Evolutionary conservation across 2,329 filamentous ascomycete genomes (phyloP), one percentile per base, ranked within the genome.

Genomic region (Bipolaris oryzae): DNA sequence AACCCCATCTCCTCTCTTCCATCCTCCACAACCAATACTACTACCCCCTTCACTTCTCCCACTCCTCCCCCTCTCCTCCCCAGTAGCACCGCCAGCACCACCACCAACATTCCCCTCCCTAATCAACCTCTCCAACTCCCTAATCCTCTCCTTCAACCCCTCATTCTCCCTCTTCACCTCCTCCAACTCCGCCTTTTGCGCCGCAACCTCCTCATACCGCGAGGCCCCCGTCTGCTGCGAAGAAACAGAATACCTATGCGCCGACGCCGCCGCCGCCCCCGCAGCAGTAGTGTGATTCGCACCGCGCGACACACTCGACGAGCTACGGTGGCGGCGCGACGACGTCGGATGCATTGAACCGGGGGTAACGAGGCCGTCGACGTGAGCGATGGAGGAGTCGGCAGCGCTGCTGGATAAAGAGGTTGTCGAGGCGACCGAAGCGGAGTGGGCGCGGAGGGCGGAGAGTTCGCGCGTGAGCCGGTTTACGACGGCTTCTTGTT

Each of bases 401-500:
- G 81, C 79, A 34, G 76, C 74, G 57, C 80, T 74, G 57, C 80
- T 62, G 2, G 62, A 65, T 18, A 60, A 55, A 7, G 62, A 65
- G 3, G 61, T 49, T 7, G 84, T 88, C 7, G 84, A 87, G 46
- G 85, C 84, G 25, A 87, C 85, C 1, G 84, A 87, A 5, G 85
- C 83, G 7, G 85, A 85, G 70, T 86, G 85, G 21, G 86, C 84
- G 56, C 93, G 90, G n/a, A 98, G 86, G 50, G 92, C 82, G 15
- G 89, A 88, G 34, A 98, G 86, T 74, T 98, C 94, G 55, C 94
- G 89, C 0, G 91, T 96, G 31, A 98, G 83, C 33, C 94, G 91
- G 79, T 98, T 98, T 58, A 97, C 93, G 69, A 97, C 89, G 34
- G 92, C 91, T 77, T 98, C 94, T 69, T 98, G 93, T 74, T 98